A percentile compares a stretch with the other conserved stretches of the same genome.
These are phyloP conservation scores for Naganishia friedmannii DNA, from an alignment of 768 basidiomycete genomes.

Conservation along the genomic window DNA sequence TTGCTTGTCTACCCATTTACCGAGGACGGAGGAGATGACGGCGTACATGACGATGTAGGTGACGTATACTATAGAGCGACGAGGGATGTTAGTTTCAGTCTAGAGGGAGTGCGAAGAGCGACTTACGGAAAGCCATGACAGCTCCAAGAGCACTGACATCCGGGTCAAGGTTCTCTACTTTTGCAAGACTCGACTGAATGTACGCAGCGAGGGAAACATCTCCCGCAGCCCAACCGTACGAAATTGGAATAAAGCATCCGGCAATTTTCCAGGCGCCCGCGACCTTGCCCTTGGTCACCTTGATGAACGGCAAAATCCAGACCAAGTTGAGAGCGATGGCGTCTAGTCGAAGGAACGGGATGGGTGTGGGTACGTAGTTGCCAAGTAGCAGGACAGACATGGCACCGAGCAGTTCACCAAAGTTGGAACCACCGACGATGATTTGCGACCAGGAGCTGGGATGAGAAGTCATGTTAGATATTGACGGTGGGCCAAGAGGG, in stretches of 20 bases:
- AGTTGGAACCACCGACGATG: slow-evolving; percentile 46
- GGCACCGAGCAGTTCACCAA: slow-evolving; percentile 34
- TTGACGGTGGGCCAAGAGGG: too few species aligned
- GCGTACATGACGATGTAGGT: slow-evolving; percentile 43
- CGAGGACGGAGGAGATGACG: slow-evolving; percentile 42
- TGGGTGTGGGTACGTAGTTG: slow-evolving; percentile 35
- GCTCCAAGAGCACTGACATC: slow-evolving; percentile 44
- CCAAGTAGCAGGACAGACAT: background rate
- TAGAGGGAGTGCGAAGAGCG: background rate
- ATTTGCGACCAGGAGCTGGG: slow-evolving; percentile 41
- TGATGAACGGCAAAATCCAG: slow-evolving; percentile 41
- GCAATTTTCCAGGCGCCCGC: slow-evolving; percentile 41
- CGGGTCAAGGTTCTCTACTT: slow-evolving; percentile 32
- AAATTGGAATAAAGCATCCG: slow-evolving; percentile 40
- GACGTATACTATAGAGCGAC: slow-evolving; percentile 30
- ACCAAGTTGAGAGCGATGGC: slow-evolving; percentile 42
- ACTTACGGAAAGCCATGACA: slow-evolving; percentile 45
- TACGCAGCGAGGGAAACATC: slow-evolving; percentile 49
- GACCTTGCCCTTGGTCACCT: slow-evolving; percentile 31
- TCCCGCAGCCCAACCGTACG: slow-evolving; percentile 46
- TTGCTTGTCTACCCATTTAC: slow-evolving; percentile 43
- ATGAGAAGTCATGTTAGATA: background rate
- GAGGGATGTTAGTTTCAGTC: background rate
- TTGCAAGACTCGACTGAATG: slow-evolving; percentile 43
- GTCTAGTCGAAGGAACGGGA: slow-evolving; percentile 39